Conservation (phyloP, 768 basidiomycete species). For the Auricularia sp. region DNA sequence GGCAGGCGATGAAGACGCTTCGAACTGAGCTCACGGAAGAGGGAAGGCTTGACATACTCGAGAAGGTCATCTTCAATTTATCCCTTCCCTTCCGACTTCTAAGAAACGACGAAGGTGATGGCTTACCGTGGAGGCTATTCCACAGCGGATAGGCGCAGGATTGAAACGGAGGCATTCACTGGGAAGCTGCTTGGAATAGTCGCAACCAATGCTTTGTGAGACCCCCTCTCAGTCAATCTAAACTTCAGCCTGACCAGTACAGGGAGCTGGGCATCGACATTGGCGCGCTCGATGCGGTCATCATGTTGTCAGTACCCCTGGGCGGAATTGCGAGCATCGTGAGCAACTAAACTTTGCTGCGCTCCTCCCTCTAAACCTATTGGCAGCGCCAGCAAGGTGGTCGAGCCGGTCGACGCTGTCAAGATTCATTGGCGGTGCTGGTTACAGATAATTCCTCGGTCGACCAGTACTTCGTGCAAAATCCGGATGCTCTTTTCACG, state of each 20-base stretch:
- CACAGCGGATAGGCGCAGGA: constrained; percentile 62
- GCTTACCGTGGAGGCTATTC: constrained; percentile 71
- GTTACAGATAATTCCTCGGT: constrained; percentile 56
- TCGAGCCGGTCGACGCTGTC: constrained; percentile 70
- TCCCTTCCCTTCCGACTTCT: too few species aligned
- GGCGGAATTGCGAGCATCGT: constrained; percentile 68
- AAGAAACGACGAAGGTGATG: constrained; percentile 34
- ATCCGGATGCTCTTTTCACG: constrained; percentile 63
- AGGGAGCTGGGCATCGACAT: constrained; percentile 83
- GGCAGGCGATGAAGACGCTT: constrained; percentile 53
- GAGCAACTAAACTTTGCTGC: constrained; percentile 14
- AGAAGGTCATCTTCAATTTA: constrained; percentile 21
- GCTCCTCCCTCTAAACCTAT: not conserved
- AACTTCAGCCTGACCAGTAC: not conserved
- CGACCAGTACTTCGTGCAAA: constrained; percentile 62
- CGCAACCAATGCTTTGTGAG: constrained; percentile 68
- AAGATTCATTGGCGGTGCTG: constrained; percentile 68
- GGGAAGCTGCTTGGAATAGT: constrained; percentile 77
- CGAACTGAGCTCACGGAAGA: constrained; percentile 60
- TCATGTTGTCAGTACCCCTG: constrained; percentile 80
- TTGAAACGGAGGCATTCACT: constrained; percentile 80
- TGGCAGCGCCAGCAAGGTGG: constrained; percentile 79
- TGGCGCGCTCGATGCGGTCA: constrained; percentile 76
- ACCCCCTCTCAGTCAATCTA: not conserved
- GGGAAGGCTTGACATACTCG: constrained; percentile 64